Evolutionary conservation across 768 basidiomycete genomes (phyloP).

Genomic region (Dentipellis sp.): DNA sequence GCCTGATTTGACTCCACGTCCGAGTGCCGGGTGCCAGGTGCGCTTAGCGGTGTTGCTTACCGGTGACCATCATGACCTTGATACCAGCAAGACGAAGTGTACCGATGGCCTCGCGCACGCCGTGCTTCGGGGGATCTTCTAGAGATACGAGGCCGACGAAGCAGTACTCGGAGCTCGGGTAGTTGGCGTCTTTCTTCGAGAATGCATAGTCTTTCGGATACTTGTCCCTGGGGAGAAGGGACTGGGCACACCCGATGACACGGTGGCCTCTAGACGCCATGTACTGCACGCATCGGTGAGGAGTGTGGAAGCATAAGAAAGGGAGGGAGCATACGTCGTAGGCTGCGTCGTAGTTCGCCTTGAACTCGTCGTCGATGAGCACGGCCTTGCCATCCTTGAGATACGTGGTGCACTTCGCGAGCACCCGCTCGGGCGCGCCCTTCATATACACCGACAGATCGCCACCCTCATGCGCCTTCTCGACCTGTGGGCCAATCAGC

Average conservation of each 20-base stretch:
- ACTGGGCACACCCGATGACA: constrained; percentile 64
- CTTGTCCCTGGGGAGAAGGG: constrained; percentile 38
- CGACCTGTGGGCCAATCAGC: constrained; percentile 9
- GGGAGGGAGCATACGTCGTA: constrained; percentile 37
- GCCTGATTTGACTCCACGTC: too few species aligned
- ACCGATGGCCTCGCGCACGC: constrained; percentile 63
- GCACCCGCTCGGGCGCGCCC: constrained; percentile 61
- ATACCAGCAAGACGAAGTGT: constrained; percentile 63
- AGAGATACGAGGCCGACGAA: constrained; percentile 60
- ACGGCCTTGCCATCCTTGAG: constrained; percentile 38
- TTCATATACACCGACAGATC: constrained; percentile 49
- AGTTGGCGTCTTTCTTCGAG: constrained; percentile 43
- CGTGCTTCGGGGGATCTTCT: constrained; percentile 65
- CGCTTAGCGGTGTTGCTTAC: constrained; percentile 19
- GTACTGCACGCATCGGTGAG: constrained; percentile 31
- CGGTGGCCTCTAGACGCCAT: constrained; percentile 73
- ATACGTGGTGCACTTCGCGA: constrained; percentile 54
- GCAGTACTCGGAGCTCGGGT: constrained; percentile 47
- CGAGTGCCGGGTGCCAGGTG: too few species aligned
- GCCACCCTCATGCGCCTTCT: constrained; percentile 44
- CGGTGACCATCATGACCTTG: constrained; percentile 73
- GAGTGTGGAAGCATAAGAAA: not conserved
- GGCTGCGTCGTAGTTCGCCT: constrained; percentile 43
- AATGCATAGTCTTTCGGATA: constrained; percentile 42
- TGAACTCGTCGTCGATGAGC: constrained; percentile 51